Percentiles rank a stretch among this genome's conserved stretches.
phyloP scores from a whole-genome alignment of 192 early-diverging fungal species.

The Spizellomyces punctatus region DNA sequence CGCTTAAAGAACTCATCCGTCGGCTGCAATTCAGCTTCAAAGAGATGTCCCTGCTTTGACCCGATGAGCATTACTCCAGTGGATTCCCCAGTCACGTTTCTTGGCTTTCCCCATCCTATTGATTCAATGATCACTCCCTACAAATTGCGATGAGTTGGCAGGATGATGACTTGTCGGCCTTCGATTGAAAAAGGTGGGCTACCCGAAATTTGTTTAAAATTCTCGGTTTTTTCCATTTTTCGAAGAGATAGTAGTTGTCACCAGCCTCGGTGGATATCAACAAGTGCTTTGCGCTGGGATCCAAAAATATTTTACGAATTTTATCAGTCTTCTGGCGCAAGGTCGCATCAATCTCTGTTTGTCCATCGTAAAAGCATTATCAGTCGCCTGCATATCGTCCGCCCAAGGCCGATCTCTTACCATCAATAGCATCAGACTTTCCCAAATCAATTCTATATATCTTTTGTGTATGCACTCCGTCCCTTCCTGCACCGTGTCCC shows the following conservation, averaged over 20 bases:
- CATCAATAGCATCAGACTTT: slow-evolving; percentile 76
- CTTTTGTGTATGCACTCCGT: slow-evolving; percentile 12
- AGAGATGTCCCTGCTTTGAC: slow-evolving; percentile 80
- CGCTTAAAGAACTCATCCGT: slow-evolving; percentile 81
- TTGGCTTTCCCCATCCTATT: slow-evolving; percentile 84
- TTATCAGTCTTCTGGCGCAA: slow-evolving; percentile 58
- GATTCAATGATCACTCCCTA: slow-evolving; percentile 80
- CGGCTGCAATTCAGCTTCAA: slow-evolving; percentile 87
- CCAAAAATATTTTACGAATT: slow-evolving; percentile 78
- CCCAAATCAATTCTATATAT: slow-evolving; percentile 90
- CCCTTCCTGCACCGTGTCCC: slow-evolving; percentile 32
- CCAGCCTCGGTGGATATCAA: slow-evolving; percentile 86
- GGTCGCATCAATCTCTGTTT: slow-evolving; percentile 72
- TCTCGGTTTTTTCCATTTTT: slow-evolving; percentile 85
- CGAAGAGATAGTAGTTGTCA: slow-evolving; percentile 89
- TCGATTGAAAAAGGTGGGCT: not conserved
- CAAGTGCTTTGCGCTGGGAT: slow-evolving; percentile 87
- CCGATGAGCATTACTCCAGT: slow-evolving; percentile 86
- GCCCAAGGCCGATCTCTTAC: slow-evolving; percentile 36
- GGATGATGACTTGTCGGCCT: not conserved
- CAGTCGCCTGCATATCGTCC: too few relatives aligned
- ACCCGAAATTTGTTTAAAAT: slow-evolving; percentile 78
- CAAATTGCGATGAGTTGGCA: not conserved
- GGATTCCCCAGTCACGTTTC: slow-evolving; percentile 54
- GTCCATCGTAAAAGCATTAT: slow-evolving; percentile 1